These are phyloP conservation scores for Wickerhamomyces bovis DNA, from an alignment of 805 yeast species.

Conservation along the genomic window DNA sequence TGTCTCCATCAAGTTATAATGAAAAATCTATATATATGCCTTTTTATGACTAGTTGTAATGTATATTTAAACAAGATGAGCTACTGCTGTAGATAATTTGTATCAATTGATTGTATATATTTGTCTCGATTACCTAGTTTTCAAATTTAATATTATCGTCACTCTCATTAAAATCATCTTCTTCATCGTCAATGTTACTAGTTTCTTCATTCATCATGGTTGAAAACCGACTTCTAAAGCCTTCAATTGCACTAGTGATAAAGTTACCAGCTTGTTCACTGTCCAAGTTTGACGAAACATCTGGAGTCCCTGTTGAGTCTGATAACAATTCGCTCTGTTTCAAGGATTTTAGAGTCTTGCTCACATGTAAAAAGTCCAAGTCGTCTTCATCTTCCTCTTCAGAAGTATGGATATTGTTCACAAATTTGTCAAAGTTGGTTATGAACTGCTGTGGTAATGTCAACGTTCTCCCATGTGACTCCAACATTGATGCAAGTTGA, in stretches of 20 bases:
- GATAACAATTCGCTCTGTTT: constrained; percentile 2
- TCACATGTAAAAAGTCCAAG: constrained; percentile 19
- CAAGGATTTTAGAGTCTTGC: constrained; percentile 12
- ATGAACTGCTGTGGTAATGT: constrained; percentile 25
- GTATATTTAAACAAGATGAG: too few relatives aligned
- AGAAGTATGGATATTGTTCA: constrained; percentile 17
- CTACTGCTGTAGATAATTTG: background rate
- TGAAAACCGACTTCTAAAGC: constrained; percentile 7
- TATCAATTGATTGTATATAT: background rate
- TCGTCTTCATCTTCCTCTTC: constrained; percentile 20
- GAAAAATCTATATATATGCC: background rate
- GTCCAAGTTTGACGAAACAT: background rate
- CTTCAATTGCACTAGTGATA: constrained; percentile 16
- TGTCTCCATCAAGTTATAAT: background rate
- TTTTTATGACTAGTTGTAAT: too few relatives aligned
- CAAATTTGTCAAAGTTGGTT: constrained; percentile 22
- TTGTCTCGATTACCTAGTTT: background rate
- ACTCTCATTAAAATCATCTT: constrained; percentile 8
- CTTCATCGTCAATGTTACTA: constrained; percentile 5
- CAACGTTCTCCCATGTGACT: constrained; percentile 7
- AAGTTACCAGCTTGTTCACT: constrained; percentile 1
- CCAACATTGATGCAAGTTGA: constrained; percentile 2
- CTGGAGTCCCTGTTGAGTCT: constrained; percentile 9
- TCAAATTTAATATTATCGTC: constrained; percentile 14
- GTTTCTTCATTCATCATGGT: constrained; percentile 6